phyloP scores from a whole-genome alignment of 2,329 filamentous ascomycete species.

The Leptographium galeiforme region DNA sequence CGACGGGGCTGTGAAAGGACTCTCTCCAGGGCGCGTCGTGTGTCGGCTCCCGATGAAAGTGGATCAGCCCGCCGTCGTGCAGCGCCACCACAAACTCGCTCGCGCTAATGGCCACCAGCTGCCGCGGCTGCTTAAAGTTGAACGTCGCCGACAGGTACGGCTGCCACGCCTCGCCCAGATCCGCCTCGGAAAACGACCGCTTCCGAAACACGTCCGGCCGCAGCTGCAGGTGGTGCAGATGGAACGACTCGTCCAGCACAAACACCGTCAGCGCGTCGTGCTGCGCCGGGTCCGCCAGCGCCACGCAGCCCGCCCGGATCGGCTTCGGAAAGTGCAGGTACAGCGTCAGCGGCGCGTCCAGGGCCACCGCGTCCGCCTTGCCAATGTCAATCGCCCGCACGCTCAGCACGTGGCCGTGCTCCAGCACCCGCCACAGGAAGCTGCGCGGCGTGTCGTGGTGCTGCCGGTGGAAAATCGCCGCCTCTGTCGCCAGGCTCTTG shows the following conservation, averaged over 20 bases:
- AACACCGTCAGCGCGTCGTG: conserved; percentile 69
- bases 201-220: conserved; percentile 71
- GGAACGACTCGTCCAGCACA: conserved; percentile 63
- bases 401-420: conserved; percentile 67
- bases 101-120: conserved; percentile 60
- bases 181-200: conserved; percentile 54
- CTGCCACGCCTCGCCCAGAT: conserved; percentile 65
- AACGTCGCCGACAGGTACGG: conserved; percentile 60
- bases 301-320: conserved; percentile 66
- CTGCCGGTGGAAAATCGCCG: conserved; percentile 73
- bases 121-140: conserved; percentile 65
- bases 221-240: conserved; percentile 73
- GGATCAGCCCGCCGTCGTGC: conserved; percentile 63
- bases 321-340: conserved; percentile 63
- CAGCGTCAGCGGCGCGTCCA: conserved; percentile 61
- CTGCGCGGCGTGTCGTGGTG: conserved; percentile 64
- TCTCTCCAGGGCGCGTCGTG: conserved; percentile 44
- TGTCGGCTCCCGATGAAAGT: conserved; percentile 45
- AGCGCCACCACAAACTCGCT: conserved; percentile 69
- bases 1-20: conserved; percentile 58
- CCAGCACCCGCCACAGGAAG: conserved; percentile 83
- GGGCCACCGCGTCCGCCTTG: conserved; percentile 43
- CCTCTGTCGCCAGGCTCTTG: conserved; percentile 61
- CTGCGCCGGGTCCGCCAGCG: conserved; percentile 65
- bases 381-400: conserved; percentile 72